Evolutionary conservation across 129 eudicot species (phyloP).

Genomic region (Rutidosis leptorrhynchoides): DNA sequence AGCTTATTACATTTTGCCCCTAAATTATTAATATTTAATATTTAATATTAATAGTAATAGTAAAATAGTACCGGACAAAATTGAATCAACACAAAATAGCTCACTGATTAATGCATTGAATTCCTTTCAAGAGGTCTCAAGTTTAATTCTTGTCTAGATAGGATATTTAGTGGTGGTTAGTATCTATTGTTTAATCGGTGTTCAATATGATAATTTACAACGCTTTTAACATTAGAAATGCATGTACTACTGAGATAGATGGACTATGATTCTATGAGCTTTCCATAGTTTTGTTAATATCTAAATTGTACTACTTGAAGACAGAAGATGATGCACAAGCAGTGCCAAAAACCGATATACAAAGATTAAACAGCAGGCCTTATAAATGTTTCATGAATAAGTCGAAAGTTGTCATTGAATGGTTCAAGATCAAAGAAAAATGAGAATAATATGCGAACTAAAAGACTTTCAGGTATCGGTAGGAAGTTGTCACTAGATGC

Average conservation of each 20-base stretch:
- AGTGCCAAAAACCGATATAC: neutral
- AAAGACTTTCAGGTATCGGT: neutral
- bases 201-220: neutral
- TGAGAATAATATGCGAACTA: neutral
- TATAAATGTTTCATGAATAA: neutral
- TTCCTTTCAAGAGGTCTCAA: no score
- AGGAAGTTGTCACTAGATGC: neutral
- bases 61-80: no score
- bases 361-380: neutral
- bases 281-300: neutral
- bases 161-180: neutral
- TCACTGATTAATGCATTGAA: no score
- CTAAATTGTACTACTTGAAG: neutral
- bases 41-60: no score
- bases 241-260: no score
- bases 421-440: neutral
- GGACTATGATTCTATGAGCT: neutral
- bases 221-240: neutral
- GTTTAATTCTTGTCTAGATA: slow-evolving; percentile 35
- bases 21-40: no score
- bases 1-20: no score
- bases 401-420: neutral
- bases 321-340: neutral
- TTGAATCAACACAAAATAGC: no score
- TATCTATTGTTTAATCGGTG: neutral